phyloP scores from a whole-genome alignment of 140 eudicot species.

The Flaveria floridana region DNA sequence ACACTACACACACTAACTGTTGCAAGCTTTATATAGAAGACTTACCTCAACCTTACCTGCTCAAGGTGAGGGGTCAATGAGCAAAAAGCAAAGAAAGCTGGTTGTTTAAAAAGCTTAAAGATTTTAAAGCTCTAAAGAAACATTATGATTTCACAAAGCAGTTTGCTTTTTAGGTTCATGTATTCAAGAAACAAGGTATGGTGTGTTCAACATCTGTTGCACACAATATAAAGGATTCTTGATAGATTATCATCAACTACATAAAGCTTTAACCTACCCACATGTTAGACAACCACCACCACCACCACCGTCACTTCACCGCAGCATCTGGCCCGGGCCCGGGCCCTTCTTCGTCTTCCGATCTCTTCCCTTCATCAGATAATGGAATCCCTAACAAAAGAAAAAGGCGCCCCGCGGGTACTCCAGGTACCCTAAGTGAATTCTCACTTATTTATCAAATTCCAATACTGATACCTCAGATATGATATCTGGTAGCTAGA shows the following conservation, averaged over 20 bases:
- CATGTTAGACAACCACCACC: conserved; percentile 50
- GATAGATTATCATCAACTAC: conserved; percentile 28
- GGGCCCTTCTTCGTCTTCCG: conserved; percentile 54
- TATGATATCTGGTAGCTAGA: too few species aligned
- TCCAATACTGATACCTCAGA: too few species aligned
- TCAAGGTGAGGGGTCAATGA: conserved; percentile 81
- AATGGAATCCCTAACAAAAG: conserved; percentile 52
- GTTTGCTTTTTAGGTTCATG: conserved; percentile 35
- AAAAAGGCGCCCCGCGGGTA: conserved; percentile 71
- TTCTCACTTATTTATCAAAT: too few species aligned
- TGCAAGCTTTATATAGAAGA: conserved; percentile 49
- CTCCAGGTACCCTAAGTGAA: conserved; percentile 49
- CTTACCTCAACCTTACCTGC: conserved; percentile 71
- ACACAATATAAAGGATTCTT: conserved; percentile 23
- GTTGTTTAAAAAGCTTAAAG: conserved; percentile 55
- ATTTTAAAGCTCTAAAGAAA: conserved; percentile 47
- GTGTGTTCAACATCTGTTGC: conserved; percentile 32
- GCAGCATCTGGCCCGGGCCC: conserved; percentile 32
- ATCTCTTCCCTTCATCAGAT: conserved; percentile 50
- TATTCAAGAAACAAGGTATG: conserved; percentile 34
- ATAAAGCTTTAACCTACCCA: conserved; percentile 34
- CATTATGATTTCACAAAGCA: conserved; percentile 45
- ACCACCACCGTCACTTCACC: conserved; percentile 37
- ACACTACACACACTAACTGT: conserved; percentile 9
- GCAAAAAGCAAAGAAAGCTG: conserved; percentile 52